Conservation (phyloP, 768 basidiomycete genomes). For the Amanita polypyramis region DNA sequence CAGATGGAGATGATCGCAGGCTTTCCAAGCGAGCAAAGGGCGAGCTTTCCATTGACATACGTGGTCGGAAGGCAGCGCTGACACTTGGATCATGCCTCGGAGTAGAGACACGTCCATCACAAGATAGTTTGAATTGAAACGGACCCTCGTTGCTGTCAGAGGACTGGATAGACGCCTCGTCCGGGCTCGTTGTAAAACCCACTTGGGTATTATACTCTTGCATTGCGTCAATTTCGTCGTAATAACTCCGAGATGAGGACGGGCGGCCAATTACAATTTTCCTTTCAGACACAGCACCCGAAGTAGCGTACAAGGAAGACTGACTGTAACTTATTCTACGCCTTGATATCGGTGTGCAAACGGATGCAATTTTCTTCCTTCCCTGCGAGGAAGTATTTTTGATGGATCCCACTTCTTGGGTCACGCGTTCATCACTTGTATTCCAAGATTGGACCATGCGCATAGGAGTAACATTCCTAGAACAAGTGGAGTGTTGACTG, state of each 20-base stretch:
- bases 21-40: constrained; percentile 1
- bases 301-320: neutral
- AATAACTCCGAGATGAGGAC: neutral
- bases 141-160: neutral
- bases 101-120: neutral
- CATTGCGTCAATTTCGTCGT: neutral
- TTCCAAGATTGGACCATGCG: neutral
- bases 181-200: neutral
- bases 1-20: neutral
- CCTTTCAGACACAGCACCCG: neutral
- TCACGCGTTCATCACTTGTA: neutral
- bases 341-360: neutral
- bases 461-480: neutral
- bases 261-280: neutral
- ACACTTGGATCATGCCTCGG: neutral
- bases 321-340: neutral
- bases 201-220: neutral
- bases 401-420: neutral
- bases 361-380: neutral
- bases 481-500: neutral
- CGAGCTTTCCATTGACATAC: neutral
- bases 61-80: neutral
- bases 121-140: neutral
- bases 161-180: neutral
- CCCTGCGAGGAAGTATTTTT: too few relatives aligned